Base-by-base conservation (phyloP, 805 yeast genomes). In the Osmozyma mogii region DNA sequence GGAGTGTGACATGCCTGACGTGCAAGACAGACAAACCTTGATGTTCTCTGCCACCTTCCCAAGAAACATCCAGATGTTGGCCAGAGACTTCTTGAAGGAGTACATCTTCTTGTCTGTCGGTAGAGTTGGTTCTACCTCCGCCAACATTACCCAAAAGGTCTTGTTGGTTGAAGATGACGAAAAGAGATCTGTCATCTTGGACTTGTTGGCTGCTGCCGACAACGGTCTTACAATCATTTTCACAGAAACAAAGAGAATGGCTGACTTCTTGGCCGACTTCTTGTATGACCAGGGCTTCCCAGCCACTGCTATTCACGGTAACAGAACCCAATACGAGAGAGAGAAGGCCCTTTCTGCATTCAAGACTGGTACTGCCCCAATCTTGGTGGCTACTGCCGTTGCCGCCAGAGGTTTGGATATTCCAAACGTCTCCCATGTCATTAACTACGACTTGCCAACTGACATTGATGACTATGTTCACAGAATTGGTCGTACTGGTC, bases 11-110 rank as follows among this genome's bases (percentile, higher is more conserved):
- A 92, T 92, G 98, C 96, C 99, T 40, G 78, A 70, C 43, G 94
- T 84, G 34, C 68, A 73, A 37, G 72, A 81, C 50, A 82, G 99
- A 70, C 98, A 92, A 69, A 92, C 99, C 22, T 76, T 92, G 52
- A 84, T 92, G 95, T 92, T 92, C 68, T 84, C 96, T 22, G 99
- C 98, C 49, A 92, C 99, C 42, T 92, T 92, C 94, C 98, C 99
- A 45, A 76, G 78, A 51, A 96, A 92, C 62, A 92, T 92, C 56
- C 98, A 92, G 68, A 74, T 79, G 72, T 78, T 92, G 65, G 98
- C 99, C 34, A 79, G 88, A 57, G 99, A 92, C 64, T 92, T 92
- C 78, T 75, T 92, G 65, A 81, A 84, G 64, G 89, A 88, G 54
- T 92, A 92, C 69, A 75, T 92, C 54, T 92, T 92, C 74, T 73